A percentile compares a stretch with the other conserved stretches of the same genome.
These are phyloP conservation scores for Cornus florida DNA, from an alignment of 148 eudicot genomes.

Conservation along the genomic window DNA sequence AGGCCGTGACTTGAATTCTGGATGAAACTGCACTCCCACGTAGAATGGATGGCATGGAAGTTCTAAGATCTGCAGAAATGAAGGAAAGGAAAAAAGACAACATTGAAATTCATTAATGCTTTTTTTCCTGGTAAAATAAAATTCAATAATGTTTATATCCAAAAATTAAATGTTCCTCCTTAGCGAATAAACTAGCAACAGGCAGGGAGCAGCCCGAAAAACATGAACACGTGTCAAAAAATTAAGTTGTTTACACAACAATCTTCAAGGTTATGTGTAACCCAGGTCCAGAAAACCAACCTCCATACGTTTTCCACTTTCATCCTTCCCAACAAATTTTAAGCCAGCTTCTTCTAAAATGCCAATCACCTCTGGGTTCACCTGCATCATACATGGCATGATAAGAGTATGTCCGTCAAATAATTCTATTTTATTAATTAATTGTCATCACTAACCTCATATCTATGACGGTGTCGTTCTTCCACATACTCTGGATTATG, in stretches of 20 bases:
- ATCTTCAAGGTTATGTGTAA: background rate
- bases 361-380: conserved; percentile 72
- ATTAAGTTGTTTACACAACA: background rate
- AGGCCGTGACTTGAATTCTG: conserved; percentile 93
- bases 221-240: background rate
- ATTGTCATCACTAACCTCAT: conserved; percentile 60
- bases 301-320: conserved; percentile 95
- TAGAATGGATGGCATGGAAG: conserved; percentile 77
- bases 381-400: conserved; percentile 47
- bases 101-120: no score
- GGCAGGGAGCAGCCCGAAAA: background rate
- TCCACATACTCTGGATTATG: conserved; percentile 69
- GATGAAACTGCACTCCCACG: conserved; percentile 98
- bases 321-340: conserved; percentile 93
- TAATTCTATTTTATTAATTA: conserved; percentile 1
- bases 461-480: conserved; percentile 97
- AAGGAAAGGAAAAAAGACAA: no score
- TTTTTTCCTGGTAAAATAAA: background rate
- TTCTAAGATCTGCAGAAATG: conserved; percentile 66
- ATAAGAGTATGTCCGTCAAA: background rate
- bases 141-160: background rate
- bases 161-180: background rate
- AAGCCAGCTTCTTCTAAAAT: conserved; percentile 76
- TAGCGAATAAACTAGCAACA: background rate
- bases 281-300: conserved; percentile 33